Evolutionary conservation across 192 early-diverging fungal genomes (phyloP).

Genomic region (Podochytrium sp.): DNA sequence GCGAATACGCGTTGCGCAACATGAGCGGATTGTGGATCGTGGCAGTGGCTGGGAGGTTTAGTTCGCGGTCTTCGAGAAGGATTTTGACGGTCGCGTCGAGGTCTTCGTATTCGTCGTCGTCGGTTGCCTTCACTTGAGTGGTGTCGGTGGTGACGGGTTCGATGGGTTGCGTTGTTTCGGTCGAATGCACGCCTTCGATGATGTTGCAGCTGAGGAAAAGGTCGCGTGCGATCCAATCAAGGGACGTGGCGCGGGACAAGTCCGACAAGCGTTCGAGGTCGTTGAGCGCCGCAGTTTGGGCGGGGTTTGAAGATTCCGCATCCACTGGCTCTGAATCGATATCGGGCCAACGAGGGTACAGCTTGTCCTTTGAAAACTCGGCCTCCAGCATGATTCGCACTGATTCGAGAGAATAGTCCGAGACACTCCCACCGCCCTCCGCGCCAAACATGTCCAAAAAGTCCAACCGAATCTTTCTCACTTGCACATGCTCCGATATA

Average conservation of each 20-base stretch:
- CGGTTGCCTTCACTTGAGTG: not conserved
- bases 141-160: too few relatives aligned
- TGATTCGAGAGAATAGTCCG: not conserved
- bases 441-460: not conserved
- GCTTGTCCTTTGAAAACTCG: not conserved
- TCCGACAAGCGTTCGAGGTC: not conserved
- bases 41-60: conserved; percentile 2
- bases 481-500: not conserved
- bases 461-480: not conserved
- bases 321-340: too few relatives aligned
- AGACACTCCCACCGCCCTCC: not conserved
- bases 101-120: not conserved
- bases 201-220: not conserved
- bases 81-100: conserved; percentile 6
- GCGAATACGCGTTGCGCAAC: not conserved
- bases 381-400: not conserved
- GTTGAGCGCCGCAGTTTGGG: not conserved
- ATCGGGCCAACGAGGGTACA: too few relatives aligned
- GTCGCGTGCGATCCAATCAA: conserved; percentile 18
- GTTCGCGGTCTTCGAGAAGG: conserved; percentile 3
- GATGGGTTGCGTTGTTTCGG: not conserved
- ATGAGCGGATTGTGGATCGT: conserved; percentile 10
- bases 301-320: too few relatives aligned
- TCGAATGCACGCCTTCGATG: not conserved
- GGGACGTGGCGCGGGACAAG: not conserved